Evolutionary conservation across 164 flowering plant genomes (phyloP).

Genomic region (Chloranthus sessilifolius): DNA sequence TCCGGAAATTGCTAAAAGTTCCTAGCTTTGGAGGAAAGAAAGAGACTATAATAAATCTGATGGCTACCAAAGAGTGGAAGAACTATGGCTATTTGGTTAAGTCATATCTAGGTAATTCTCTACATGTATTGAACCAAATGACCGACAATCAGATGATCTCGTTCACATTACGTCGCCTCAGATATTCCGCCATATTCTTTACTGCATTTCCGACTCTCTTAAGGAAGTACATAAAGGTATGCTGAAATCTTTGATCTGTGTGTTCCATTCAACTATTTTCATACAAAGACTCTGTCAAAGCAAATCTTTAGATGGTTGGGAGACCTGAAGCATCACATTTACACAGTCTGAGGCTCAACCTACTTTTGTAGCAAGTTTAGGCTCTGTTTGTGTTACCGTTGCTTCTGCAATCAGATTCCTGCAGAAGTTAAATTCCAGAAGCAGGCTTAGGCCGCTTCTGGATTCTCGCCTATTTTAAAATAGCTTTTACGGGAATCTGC

Average conservation of each 20-base stretch:
- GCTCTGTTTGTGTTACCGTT: too few species aligned
- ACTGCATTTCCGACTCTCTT: slow-evolving; percentile 76
- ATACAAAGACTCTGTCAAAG: background rate
- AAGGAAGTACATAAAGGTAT: slow-evolving; percentile 89
- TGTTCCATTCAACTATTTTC: background rate
- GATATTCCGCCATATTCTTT: slow-evolving; percentile 66
- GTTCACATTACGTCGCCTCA: slow-evolving; percentile 72
- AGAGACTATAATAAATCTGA: slow-evolving; percentile 50
- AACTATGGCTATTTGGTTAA: slow-evolving; percentile 60
- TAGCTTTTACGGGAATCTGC: too few species aligned
- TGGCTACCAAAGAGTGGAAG: slow-evolving; percentile 69
- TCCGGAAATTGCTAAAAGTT: slow-evolving; percentile 60
- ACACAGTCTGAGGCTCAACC: too few species aligned
- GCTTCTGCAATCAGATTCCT: too few species aligned
- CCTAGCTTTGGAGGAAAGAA: slow-evolving; percentile 78
- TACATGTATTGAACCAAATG: slow-evolving; percentile 92
- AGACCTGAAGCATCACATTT: too few species aligned
- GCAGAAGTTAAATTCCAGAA: too few species aligned
- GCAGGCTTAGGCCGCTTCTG: too few species aligned
- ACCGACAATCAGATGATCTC: slow-evolving; percentile 86
- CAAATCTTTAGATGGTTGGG: background rate
- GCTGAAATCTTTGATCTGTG: slow-evolving; percentile 3
- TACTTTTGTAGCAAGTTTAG: too few species aligned
- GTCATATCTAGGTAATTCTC: slow-evolving; percentile 90
- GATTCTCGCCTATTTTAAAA: too few species aligned